These are phyloP conservation scores for Posidonia oceanica DNA, from an alignment of 116 monocot species.

Conservation along the genomic window DNA sequence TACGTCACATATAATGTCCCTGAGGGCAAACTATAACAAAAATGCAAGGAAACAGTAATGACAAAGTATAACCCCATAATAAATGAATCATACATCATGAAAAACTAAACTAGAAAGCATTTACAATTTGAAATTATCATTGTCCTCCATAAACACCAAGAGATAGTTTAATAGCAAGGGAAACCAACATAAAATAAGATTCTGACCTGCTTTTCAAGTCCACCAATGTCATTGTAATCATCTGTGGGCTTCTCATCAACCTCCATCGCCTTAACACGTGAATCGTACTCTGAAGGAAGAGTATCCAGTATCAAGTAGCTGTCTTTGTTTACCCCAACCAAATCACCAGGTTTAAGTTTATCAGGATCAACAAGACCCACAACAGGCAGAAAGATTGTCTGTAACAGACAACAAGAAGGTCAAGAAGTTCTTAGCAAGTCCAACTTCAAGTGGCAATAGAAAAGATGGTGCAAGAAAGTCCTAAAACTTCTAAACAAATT, in stretches of 20 bases:
- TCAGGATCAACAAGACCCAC: slow-evolving; percentile 96
- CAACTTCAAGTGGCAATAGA: not conserved
- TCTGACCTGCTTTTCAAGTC: slow-evolving; percentile 92
- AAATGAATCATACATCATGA: too few species aligned
- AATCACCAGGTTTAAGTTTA: slow-evolving; percentile 87
- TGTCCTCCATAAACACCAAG: too few species aligned
- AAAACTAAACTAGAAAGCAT: too few species aligned
- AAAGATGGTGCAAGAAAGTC: too few species aligned
- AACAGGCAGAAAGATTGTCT: slow-evolving; percentile 97
- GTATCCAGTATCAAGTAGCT: slow-evolving; percentile 95
- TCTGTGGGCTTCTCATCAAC: slow-evolving; percentile 98
- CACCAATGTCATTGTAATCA: slow-evolving; percentile 97
- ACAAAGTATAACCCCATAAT: too few species aligned
- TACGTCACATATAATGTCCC: too few species aligned
- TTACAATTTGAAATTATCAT: too few species aligned
- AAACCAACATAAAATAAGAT: not conserved
- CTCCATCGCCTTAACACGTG: slow-evolving; percentile 94
- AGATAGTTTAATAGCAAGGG: too few species aligned
- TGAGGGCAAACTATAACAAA: too few species aligned
- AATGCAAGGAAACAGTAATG: too few species aligned
- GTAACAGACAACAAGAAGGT: not conserved
- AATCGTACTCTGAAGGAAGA: slow-evolving; percentile 96
- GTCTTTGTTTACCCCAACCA: slow-evolving; percentile 91
- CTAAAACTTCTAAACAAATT: not conserved
- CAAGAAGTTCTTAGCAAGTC: not conserved